Base-by-base conservation (phyloP, 1,139 yeast species). In the Fermentozyma sake region DNA sequence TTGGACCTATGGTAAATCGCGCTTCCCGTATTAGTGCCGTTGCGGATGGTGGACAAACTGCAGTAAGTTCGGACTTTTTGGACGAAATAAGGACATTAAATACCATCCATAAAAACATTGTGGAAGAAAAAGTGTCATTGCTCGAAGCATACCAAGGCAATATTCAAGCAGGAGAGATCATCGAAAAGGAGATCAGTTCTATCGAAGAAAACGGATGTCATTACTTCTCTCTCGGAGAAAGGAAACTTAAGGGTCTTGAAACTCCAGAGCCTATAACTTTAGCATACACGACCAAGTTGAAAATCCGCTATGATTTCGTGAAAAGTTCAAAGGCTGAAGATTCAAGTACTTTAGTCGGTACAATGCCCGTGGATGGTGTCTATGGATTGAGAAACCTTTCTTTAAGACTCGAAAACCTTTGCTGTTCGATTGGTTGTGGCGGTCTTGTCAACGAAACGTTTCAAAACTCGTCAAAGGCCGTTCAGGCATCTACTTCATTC, bases 11-110 rank as follows among this genome's bases (percentile, higher is more conserved):
- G 91, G 99, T 91, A 15, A 91, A 91, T 50, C 72, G 96, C 32
- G 86, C 99, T 0, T 82, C 97, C 1, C 72, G 99, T 48, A 89
- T 91, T 22, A 81, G 91, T 51, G 86, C 95, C 3, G 82, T 85
- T 27, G 99, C 98, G 0, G 96, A 87, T 53, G 99, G 99, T 33
- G 98, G 98, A n/a, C 96, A 91, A 54, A 85, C 89, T 22, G 78
- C 95, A 0, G 69, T 89, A 29, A 82, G 95, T 44, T 71, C 80
- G 3, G 96, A 89, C 52, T 85, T 86, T 45, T 62, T 82, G 42
- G 71, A 72, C 25, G 95, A 85, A 48, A 72, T 86, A 48, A 68
- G 68, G 28, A 68, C 76, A 30, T 69, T 85, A 26, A 66, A 71
- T 44, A 58, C 58, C 12, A 66, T 72, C 9, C 86, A 78, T 41